Evolutionary conservation across 371 early-diverging fungal species (phyloP).

Genomic region (Racocetra persica): DNA sequence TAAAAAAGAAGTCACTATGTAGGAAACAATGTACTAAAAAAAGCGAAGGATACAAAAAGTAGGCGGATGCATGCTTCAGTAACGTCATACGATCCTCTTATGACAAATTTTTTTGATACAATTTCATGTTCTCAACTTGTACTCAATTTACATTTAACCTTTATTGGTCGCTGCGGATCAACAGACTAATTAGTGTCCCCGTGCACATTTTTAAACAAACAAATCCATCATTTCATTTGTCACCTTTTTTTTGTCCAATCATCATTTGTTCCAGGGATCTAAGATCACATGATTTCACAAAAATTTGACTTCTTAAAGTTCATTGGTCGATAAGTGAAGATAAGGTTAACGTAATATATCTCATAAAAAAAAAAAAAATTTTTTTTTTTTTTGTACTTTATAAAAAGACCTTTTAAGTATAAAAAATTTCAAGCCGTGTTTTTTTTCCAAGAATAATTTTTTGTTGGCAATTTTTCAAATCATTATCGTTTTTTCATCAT

Average conservation of each 20-base stretch:
- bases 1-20: neutral
- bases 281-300: too few species aligned
- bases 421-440: neutral
- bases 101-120: neutral
- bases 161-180: slow-evolving; percentile 3
- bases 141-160: too few species aligned
- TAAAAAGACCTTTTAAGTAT: neutral
- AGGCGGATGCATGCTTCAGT: neutral
- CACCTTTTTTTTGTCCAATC: neutral
- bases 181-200: too few species aligned
- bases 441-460: neutral
- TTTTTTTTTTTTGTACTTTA: neutral
- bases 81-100: neutral
- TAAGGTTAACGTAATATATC: neutral
- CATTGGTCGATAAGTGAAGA: neutral
- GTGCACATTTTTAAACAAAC: neutral
- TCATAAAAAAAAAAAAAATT: neutral
- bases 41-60: neutral
- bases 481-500: too few species aligned
- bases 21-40: neutral
- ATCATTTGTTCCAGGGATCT: neutral
- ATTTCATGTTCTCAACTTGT: neutral
- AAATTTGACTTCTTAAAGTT: too few species aligned
- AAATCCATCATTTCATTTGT: neutral
- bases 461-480: neutral